Conservation (phyloP, 2,329 filamentous ascomycete species). For the Diaporthe caulivora region DNA sequence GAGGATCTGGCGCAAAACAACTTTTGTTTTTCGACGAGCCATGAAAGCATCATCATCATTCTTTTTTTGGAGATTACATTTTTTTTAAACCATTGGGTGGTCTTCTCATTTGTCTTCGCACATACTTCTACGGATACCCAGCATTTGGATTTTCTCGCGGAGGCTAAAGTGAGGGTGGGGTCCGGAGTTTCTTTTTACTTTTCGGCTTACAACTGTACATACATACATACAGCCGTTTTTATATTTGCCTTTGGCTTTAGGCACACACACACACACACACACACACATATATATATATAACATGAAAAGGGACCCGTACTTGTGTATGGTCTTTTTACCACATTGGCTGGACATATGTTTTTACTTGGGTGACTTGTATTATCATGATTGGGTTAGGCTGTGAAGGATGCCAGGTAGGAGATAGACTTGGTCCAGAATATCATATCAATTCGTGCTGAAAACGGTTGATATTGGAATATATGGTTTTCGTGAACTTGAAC, state of each 20-base stretch:
- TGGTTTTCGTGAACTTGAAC: background rate
- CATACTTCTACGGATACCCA: constrained; percentile 39
- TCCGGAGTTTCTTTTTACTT: background rate
- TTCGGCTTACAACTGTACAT: constrained; percentile 28
- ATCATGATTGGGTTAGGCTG: background rate
- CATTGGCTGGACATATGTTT: constrained; percentile 9
- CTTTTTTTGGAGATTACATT: constrained; percentile 41
- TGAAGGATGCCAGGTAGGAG: background rate
- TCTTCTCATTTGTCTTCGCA: constrained; percentile 41
- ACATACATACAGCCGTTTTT: constrained; percentile 20
- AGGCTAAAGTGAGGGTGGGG: constrained; percentile 32
- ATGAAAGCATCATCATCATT: constrained; percentile 44
- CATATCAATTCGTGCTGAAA: background rate
- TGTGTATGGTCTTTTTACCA: constrained; percentile 14
- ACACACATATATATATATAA: too few species aligned
- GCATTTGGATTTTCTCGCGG: constrained; percentile 31
- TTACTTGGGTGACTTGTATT: background rate
- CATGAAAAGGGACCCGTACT: constrained; percentile 11
- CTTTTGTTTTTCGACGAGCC: constrained; percentile 40
- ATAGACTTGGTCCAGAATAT: background rate
- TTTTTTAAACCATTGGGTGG: constrained; percentile 30
- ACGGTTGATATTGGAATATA: background rate
- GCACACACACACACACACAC: too few species aligned
- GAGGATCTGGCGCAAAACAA: constrained; percentile 38
- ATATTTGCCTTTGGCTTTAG: background rate